Evolutionary conservation across 1,284 basidiomycete species (phyloP).

Genomic region (Sphagnurus paluster): DNA sequence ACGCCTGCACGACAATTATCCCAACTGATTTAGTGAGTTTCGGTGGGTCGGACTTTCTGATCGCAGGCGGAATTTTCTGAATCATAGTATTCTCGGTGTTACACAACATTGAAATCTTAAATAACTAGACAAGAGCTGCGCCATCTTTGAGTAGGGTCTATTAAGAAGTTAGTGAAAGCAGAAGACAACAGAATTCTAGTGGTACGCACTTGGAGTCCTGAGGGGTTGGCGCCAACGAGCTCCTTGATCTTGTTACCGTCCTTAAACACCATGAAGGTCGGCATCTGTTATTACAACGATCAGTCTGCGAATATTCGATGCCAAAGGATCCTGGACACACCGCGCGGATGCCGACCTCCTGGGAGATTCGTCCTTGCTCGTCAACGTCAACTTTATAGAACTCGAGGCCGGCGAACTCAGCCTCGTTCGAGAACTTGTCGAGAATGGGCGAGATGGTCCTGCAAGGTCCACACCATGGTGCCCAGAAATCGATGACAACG

Average conservation of each 20-base stretch:
- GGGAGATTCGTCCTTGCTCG: conserved; percentile 47
- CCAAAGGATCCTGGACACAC: conserved; percentile 35
- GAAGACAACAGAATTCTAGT: too few relatives aligned
- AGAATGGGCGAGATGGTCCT: conserved; percentile 79
- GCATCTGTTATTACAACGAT: conserved; percentile 32
- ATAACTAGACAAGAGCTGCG: too few relatives aligned
- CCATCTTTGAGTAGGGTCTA: background rate
- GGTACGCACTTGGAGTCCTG: conserved; percentile 11
- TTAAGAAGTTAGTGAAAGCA: too few relatives aligned
- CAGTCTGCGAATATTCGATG: background rate
- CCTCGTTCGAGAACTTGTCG: conserved; percentile 57
- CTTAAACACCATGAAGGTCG: conserved; percentile 39
- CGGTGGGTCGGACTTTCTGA: too few relatives aligned
- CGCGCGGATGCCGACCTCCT: conserved; percentile 74
- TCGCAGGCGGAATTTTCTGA: too few relatives aligned
- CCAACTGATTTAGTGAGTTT: too few relatives aligned
- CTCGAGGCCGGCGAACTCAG: conserved; percentile 35
- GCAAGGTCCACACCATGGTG: conserved; percentile 75
- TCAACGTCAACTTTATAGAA: conserved; percentile 88
- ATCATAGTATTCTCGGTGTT: too few relatives aligned
- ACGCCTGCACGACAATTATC: too few relatives aligned
- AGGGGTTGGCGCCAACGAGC: conserved; percentile 34
- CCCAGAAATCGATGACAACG: conserved; percentile 80
- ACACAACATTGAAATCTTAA: too few relatives aligned
- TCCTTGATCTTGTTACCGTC: conserved; percentile 33